Base-by-base conservation (phyloP, 2,329 filamentous ascomycete species). In the Sporothrix curviconia region DNA sequence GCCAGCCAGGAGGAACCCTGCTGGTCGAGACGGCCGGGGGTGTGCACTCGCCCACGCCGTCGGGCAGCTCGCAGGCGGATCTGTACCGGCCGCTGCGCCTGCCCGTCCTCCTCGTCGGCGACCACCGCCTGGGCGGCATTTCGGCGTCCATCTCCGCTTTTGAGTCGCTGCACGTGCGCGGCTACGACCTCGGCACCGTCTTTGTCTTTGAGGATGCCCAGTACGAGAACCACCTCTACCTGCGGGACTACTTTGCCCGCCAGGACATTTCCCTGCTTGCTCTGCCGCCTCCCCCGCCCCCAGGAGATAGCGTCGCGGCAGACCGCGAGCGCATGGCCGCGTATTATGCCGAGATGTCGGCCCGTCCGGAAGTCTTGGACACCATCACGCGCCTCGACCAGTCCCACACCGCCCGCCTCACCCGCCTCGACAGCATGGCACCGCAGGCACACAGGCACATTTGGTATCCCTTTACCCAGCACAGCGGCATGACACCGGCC, bases 401-500 rank as follows among this genome's bases (percentile, higher is more conserved):
- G 9, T 3, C 32, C 22, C 86, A 90, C 56, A 64, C 71, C 1
- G 62, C 73, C 3, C 80, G 87, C 3, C 75, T 90, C 12, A 66
- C 74, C 1, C 73, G 78, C 0, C 71, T 94, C 0, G 78, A 84
- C 34, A 76, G 72, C 1, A 84, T 92, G 80, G 72, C 83, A 0
- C 66, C 71, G 1, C 75, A 79, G 40, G 89, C 90, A 0, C 75
- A 83, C 56, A 68, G 78, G 9, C 76, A 75, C 2, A 90, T 95
- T 37, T 95, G 90, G 90, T 92, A 92, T 64, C 90, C 90, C 0
- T 95, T 95, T 65, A 92, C 89, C 0, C 90, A 95, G 64, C 90
- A 95, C 61, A 82, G 82, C 40, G 76, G 80, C 51, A 74, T 89
- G 62, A 74, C 76, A 0, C 70, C 81, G 5, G 71, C 82, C 2